Evolutionary conservation across 345 rosid genomes (phyloP).

Genomic region (Rubroshorea leprosula): DNA sequence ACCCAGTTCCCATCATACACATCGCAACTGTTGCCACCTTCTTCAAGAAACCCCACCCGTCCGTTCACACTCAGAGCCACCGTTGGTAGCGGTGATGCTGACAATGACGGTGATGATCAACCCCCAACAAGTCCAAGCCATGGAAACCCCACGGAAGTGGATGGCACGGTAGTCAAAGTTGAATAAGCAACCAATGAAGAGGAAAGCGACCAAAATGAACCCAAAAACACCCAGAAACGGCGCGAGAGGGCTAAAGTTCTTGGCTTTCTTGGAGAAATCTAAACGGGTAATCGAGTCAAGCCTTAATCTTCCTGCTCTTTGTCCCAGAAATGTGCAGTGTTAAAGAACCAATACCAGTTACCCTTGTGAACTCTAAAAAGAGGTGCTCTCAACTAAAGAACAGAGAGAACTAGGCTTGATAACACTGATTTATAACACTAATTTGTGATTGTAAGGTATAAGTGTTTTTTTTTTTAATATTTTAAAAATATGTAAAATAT

Average conservation of each 20-base stretch:
- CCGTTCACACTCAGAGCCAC: conserved; percentile 12
- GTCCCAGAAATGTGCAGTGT: neutral
- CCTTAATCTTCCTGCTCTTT: conserved; percentile 1
- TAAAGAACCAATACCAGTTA: no score
- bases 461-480: no score
- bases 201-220: conserved; percentile 31
- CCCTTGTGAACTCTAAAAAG: no score
- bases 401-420: no score
- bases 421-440: no score
- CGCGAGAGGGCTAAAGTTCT: conserved; percentile 41
- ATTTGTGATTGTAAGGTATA: no score
- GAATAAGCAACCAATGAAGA: conserved; percentile 40
- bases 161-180: conserved; percentile 38
- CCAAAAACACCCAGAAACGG: conserved; percentile 40
- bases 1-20: conserved; percentile 67
- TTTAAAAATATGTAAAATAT: no score
- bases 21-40: conserved; percentile 47
- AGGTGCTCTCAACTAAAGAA: no score
- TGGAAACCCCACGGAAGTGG: conserved; percentile 23
- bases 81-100: neutral
- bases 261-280: conserved; percentile 34
- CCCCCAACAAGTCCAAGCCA: conserved; percentile 25
- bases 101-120: conserved; percentile 11
- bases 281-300: conserved; percentile 27
- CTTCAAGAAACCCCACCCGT: conserved; percentile 47